Conservation (phyloP, 2,329 filamentous ascomycete species). For the Ascochyta koolunga region DNA sequence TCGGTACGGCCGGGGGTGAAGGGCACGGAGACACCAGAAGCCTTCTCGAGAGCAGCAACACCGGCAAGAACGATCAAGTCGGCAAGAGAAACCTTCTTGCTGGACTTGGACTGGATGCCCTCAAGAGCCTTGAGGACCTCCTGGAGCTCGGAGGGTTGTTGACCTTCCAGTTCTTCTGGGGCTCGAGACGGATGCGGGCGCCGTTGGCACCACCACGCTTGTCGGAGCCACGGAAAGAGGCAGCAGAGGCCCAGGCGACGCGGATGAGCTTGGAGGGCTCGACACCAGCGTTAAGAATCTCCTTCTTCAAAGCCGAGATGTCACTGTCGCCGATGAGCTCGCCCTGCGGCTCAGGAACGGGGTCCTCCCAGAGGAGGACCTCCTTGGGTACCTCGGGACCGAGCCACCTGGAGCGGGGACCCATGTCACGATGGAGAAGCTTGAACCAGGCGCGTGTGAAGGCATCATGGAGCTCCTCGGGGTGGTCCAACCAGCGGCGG, state of each 20-base stretch:
- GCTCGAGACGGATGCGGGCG: slow-evolving; percentile 74
- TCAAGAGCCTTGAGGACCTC: slow-evolving; percentile 68
- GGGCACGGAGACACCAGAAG: slow-evolving; percentile 67
- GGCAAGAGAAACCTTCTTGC: slow-evolving; percentile 78
- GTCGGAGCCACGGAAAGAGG: slow-evolving; percentile 63
- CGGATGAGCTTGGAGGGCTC: slow-evolving; percentile 66
- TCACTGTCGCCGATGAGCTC: slow-evolving; percentile 67
- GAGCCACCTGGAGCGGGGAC: slow-evolving; percentile 71
- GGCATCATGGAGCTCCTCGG: slow-evolving; percentile 70
- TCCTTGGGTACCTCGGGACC: slow-evolving; percentile 76
- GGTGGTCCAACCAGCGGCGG: slow-evolving; percentile 70
- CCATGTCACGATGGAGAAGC: slow-evolving; percentile 80
- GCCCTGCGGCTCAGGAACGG: slow-evolving; percentile 66
- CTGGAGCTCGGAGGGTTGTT: slow-evolving; percentile 72
- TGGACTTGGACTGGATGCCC: slow-evolving; percentile 65
- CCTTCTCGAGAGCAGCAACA: slow-evolving; percentile 73
- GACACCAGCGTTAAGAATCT: slow-evolving; percentile 68
- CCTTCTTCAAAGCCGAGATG: slow-evolving; percentile 69
- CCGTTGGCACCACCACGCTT: slow-evolving; percentile 85
- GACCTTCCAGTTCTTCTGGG: slow-evolving; percentile 73
- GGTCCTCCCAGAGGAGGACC: slow-evolving; percentile 76
- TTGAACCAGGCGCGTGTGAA: slow-evolving; percentile 84
- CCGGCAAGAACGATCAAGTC: slow-evolving; percentile 81
- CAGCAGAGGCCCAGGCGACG: slow-evolving; percentile 46
- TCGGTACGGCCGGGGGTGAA: slow-evolving; percentile 77